Base-by-base conservation (phyloP, 768 basidiomycete genomes). In the Suillus sp. region DNA sequence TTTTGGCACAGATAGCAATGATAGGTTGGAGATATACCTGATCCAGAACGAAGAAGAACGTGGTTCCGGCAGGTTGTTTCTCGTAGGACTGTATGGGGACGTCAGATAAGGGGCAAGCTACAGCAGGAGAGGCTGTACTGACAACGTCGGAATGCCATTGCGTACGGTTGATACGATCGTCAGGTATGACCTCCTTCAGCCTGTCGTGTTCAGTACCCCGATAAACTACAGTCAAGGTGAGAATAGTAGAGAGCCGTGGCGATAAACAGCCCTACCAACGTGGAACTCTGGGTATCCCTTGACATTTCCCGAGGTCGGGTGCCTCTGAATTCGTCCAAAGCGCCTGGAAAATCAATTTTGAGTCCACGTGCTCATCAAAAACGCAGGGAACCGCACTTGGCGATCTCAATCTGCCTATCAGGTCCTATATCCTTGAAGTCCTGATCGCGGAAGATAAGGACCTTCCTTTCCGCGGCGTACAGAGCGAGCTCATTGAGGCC, bases 221-320 rank as follows among this genome's bases (percentile, higher is more conserved):
- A 69, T 87, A 86, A 34, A 86, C 84, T 82, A 58, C 27, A 5
- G 2, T 14, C 7, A 34, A 53, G 6, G 34, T 53, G 20, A 53
- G 51, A 34, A 53, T 40, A 42, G 45, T 13, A 45, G 20, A 16
- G 10, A 37, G 9, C 45, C 45, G 35, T 10, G 34, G 38, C 5
- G 16, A 22, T 14, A 53, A n/a, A n/a, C 20, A 3, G 9, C 71
- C 81, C 68, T 47, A 81, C 82, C 81, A 64, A 86, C 81, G 65
- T 86, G 84, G 73, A 86, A 85, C 69, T 86, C 85, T 14, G 85
- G 85, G 68, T 78, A 84, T 11, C 80, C 84, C 65, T 83, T 80
- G 7, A 81, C 81, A 62, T 85, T 84, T 1, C 83, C 83, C 11
- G 82, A 82, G 10, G 78, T 81, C 3, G 81, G 81, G 62, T 82